Evolutionary conservation across 257 asterid genomes (phyloP).

Genomic region (Ballota nigra): DNA sequence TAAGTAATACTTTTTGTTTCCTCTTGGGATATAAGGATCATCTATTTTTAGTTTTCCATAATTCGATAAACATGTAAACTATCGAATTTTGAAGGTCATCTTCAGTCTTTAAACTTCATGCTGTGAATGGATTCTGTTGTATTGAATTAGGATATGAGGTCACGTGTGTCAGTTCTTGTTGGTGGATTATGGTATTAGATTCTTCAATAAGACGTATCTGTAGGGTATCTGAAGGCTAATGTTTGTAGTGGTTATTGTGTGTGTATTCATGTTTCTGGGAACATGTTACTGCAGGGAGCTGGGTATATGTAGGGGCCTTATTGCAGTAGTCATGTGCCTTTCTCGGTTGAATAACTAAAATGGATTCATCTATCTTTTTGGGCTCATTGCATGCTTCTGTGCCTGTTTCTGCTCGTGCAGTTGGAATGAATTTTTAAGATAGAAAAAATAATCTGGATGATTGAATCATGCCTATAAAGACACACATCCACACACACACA

Average conservation of each 20-base stretch:
- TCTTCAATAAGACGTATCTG: background rate
- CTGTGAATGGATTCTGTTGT: background rate
- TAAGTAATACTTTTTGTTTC: background rate
- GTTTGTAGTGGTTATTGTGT: background rate
- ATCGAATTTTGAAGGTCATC: background rate
- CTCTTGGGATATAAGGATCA: background rate
- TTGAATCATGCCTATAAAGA: background rate
- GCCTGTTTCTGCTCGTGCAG: background rate
- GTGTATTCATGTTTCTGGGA: background rate
- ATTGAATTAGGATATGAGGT: background rate
- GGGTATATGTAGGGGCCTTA: background rate
- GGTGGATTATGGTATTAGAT: conserved; percentile 1
- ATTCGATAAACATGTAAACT: background rate
- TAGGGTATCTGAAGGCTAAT: background rate
- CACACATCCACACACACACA: background rate
- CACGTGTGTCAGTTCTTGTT: background rate
- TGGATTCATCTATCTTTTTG: conserved; percentile 1
- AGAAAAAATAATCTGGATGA: background rate
- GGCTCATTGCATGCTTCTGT: background rate
- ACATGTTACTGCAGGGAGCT: background rate
- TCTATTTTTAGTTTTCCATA: background rate
- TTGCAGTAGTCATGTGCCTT: background rate
- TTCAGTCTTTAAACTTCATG: background rate
- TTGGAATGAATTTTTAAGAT: background rate
- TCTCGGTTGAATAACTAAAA: background rate